Evolutionary conservation across 345 rosid genomes (phyloP).

Genomic region (Arabis hirsuta): DNA sequence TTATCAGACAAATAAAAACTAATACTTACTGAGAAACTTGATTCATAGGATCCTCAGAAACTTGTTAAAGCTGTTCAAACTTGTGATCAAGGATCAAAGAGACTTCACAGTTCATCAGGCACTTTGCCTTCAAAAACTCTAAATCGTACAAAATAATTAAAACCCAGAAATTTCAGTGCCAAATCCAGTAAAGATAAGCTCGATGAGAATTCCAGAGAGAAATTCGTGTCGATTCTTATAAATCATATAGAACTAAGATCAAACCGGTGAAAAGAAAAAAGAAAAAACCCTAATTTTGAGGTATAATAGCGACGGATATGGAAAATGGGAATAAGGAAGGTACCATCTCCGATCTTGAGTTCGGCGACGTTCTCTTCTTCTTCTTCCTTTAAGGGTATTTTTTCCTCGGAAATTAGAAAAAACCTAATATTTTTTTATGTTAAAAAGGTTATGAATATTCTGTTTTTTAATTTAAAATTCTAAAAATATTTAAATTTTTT

Average conservation of each 20-base stretch:
- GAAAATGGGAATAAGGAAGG: slow-evolving; percentile 9
- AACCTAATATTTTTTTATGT: no score
- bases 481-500: no score
- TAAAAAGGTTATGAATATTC: no score
- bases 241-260: slow-evolving; percentile 15
- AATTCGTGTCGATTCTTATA: neutral
- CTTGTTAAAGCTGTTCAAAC: slow-evolving; percentile 89
- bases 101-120: slow-evolving; percentile 98
- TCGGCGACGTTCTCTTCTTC: slow-evolving; percentile 99
- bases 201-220: no score
- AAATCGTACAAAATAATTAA: neutral
- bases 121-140: slow-evolving; percentile 98
- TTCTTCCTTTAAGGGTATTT: no score
- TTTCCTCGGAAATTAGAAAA: no score
- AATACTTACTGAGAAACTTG: slow-evolving; percentile 90
- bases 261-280: neutral
- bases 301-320: neutral
- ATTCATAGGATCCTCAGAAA: slow-evolving; percentile 90
- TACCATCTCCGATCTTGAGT: slow-evolving; percentile 99
- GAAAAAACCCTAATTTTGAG: slow-evolving; percentile 13
- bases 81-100: slow-evolving; percentile 91
- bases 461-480: no score
- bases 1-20: no score
- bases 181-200: neutral
- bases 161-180: neutral